These are phyloP conservation scores for Ambrosia artemisiifolia DNA, from an alignment of 129 eudicot species.

Conservation along the genomic window DNA sequence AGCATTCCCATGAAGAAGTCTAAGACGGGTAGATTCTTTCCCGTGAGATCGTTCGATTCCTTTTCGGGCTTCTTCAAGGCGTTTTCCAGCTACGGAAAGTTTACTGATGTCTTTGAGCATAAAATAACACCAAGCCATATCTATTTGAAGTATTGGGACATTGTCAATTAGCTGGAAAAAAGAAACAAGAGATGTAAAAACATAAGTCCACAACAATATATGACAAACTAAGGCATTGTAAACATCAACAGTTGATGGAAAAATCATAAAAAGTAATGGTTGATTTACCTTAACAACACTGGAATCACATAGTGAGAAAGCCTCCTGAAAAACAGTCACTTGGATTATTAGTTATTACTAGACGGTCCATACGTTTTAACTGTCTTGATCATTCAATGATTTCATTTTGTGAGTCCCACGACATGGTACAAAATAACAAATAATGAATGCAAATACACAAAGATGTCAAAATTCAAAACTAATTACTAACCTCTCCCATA, in stretches of 20 bases:
- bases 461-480: conserved; percentile 1
- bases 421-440: background rate
- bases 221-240: background rate
- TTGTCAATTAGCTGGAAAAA: conserved; percentile 70
- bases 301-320: conserved; percentile 77
- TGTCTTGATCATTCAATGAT: background rate
- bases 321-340: conserved; percentile 58
- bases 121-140: conserved; percentile 96
- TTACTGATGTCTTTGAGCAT: conserved; percentile 92
- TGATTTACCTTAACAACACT: conserved; percentile 71
- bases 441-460: background rate
- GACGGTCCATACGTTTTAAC: background rate
- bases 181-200: conserved; percentile 18
- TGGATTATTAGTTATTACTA: background rate
- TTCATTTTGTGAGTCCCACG: background rate
- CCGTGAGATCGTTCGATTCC: conserved; percentile 85
- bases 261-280: background rate
- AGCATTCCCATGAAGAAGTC: conserved; percentile 71
- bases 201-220: background rate
- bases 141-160: conserved; percentile 81
- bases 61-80: conserved; percentile 81
- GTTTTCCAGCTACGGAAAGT: conserved; percentile 78
- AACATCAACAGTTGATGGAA: background rate
- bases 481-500: conserved; percentile 78
- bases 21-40: conserved; percentile 67